Evolutionary conservation across 768 basidiomycete genomes (phyloP).

Genomic region (Pisolithus orientalis): DNA sequence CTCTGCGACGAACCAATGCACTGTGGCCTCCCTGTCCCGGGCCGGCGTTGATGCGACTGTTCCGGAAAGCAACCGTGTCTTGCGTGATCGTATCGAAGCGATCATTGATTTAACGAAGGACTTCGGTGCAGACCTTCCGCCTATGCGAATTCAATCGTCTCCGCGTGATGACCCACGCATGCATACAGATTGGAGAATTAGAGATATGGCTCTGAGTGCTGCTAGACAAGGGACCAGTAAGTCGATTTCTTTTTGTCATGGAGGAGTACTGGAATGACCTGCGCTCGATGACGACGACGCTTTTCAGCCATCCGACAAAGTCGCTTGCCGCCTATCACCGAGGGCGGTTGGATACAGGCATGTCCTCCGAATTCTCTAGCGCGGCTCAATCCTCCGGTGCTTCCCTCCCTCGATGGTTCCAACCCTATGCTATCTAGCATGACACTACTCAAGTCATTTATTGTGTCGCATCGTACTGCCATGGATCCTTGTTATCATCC

Average conservation of each 20-base stretch:
- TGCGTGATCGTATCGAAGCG: slow-evolving; percentile 4
- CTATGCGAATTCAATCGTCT: slow-evolving; percentile 24
- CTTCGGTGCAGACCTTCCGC: slow-evolving; percentile 24
- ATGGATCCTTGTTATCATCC: slow-evolving; percentile 37
- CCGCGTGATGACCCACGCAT: slow-evolving; percentile 24
- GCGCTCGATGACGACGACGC: neutral
- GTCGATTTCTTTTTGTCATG: neutral
- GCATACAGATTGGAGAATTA: slow-evolving; percentile 20
- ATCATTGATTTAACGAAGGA: slow-evolving; percentile 20
- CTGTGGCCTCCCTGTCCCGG: too few species aligned
- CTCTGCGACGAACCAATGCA: too few species aligned
- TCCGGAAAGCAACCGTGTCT: neutral
- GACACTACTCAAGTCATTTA: slow-evolving; percentile 21
- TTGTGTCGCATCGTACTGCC: slow-evolving; percentile 27
- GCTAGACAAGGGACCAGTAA: slow-evolving; percentile 21
- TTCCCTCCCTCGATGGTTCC: slow-evolving; percentile 8
- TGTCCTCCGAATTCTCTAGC: slow-evolving; percentile 21
- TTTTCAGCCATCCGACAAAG: slow-evolving; percentile 20
- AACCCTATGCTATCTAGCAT: neutral
- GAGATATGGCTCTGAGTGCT: slow-evolving; percentile 17
- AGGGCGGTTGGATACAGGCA: slow-evolving; percentile 18
- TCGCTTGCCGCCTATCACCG: slow-evolving; percentile 30
- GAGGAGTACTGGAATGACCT: neutral
- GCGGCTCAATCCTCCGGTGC: slow-evolving; percentile 25
- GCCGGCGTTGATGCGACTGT: slow-evolving; percentile 10